Evolutionary conservation across 2,329 filamentous ascomycete species (phyloP).

Genomic region (Orbilia oligospora): DNA sequence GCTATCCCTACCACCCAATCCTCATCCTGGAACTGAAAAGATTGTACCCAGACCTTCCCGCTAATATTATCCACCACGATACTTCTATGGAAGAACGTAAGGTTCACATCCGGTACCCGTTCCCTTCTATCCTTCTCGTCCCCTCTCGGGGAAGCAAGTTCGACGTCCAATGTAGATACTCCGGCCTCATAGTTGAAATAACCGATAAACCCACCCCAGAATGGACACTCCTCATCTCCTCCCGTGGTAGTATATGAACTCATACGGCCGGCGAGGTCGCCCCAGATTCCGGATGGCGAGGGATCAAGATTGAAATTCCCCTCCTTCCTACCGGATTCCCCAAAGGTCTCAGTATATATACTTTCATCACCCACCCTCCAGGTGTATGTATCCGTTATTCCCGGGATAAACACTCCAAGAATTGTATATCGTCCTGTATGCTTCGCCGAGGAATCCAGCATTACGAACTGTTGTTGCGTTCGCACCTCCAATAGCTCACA

Average conservation of each 20-base stretch:
- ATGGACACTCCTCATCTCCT: constrained; percentile 71
- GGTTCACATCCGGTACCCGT: constrained; percentile 77
- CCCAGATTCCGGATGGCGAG: constrained; percentile 65
- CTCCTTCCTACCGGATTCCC: constrained; percentile 43
- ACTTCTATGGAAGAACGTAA: constrained; percentile 82
- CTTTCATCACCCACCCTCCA: constrained; percentile 70
- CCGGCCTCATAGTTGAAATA: constrained; percentile 89
- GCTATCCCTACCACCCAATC: constrained; percentile 70
- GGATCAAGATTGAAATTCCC: background rate
- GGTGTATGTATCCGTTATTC: constrained; percentile 73
- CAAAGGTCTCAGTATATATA: constrained; percentile 10
- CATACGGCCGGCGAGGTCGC: constrained; percentile 67
- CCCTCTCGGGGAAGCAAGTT: constrained; percentile 63
- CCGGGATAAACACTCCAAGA: constrained; percentile 75
- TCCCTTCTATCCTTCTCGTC: constrained; percentile 65
- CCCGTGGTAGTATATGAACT: constrained; percentile 65
- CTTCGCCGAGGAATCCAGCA: constrained; percentile 63
- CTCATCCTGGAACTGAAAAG: constrained; percentile 70
- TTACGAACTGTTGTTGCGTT: constrained; percentile 61
- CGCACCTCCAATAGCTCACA: constrained; percentile 63
- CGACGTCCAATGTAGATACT: constrained; percentile 74
- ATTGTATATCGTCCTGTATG: constrained; percentile 79
- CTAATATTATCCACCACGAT: constrained; percentile 81
- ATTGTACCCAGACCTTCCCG: constrained; percentile 77
- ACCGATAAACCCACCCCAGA: constrained; percentile 87